A percentile compares a stretch with the other conserved stretches of the same genome.
Conservation (phyloP, 2,329 filamentous ascomycete genomes). For the Claviceps paspali region DNA sequence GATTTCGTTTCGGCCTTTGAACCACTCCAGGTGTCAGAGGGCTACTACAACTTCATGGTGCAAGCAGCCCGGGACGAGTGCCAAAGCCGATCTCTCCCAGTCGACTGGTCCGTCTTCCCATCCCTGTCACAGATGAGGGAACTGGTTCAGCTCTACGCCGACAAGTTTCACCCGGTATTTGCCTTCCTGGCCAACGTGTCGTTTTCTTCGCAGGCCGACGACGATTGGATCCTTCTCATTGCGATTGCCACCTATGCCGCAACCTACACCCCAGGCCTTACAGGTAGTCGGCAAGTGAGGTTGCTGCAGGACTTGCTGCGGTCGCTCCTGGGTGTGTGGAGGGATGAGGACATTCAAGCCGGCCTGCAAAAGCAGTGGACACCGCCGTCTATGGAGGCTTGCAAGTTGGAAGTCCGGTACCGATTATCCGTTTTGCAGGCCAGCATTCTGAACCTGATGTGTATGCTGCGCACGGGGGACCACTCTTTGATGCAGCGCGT, state of each 20-base stretch:
- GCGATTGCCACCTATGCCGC: not conserved
- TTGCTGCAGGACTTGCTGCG: not conserved
- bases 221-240: not conserved
- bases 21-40: not conserved
- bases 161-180: not conserved
- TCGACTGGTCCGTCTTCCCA: not conserved
- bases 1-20: not conserved
- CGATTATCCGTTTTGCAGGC: not conserved
- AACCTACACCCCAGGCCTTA: not conserved
- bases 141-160: not conserved
- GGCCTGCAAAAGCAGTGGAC: not conserved
- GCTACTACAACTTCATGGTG: not conserved
- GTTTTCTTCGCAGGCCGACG: not conserved
- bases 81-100: not conserved
- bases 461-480: not conserved
- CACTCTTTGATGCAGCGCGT: not conserved
- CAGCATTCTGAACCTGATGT: not conserved
- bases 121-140: not conserved
- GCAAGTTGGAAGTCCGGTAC: not conserved
- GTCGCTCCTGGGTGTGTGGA: not conserved
- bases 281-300: not conserved
- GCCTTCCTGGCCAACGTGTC: not conserved
- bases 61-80: not conserved
- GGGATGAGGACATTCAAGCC: not conserved
- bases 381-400: not conserved